phyloP scores from a whole-genome alignment of 441 rosid species.

The Pelargonium citronellum region DNA sequence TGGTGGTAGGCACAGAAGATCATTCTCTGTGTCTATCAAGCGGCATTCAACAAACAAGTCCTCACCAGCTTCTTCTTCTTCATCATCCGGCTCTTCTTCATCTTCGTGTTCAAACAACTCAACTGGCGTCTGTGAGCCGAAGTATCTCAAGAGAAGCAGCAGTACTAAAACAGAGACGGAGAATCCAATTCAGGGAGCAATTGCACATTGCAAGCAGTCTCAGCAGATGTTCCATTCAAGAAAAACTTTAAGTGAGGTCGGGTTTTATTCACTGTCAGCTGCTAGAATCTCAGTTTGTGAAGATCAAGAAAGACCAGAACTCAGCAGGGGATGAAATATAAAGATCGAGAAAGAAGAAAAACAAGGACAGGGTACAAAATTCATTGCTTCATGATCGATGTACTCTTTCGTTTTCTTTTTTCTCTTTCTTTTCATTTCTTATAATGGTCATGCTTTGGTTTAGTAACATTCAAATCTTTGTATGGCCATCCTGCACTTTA shows the following conservation, averaged over 20 bases:
- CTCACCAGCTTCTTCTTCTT: slow-evolving; percentile 14
- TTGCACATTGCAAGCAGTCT: slow-evolving; percentile 28
- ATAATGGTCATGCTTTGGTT: slow-evolving; percentile 17
- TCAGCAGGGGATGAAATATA: slow-evolving; percentile 44
- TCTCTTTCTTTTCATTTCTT: slow-evolving; percentile 12
- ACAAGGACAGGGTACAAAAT: slow-evolving; percentile 21
- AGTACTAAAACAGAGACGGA: slow-evolving; percentile 23
- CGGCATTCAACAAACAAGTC: slow-evolving; percentile 16
- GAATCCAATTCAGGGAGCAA: slow-evolving; percentile 30
- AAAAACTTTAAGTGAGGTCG: slow-evolving; percentile 38
- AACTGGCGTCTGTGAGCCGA: slow-evolving; percentile 2
- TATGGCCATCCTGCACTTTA: slow-evolving; percentile 10
- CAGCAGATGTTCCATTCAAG: slow-evolving; percentile 35
- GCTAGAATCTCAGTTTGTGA: slow-evolving; percentile 43
- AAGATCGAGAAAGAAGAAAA: slow-evolving; percentile 7
- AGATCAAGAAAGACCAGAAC: slow-evolving; percentile 47
- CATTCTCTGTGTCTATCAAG: slow-evolving; percentile 25
- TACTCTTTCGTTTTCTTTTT: slow-evolving; percentile 10
- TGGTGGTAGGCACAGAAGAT: slow-evolving; percentile 19
- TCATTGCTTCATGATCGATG: slow-evolving; percentile 22
- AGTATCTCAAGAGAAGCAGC: slow-evolving; percentile 22
- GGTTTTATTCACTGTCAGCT: slow-evolving; percentile 50
- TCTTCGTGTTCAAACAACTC: slow-evolving; percentile 13
- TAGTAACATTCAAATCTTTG: slow-evolving; percentile 5
- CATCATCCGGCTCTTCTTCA: slow-evolving; percentile 21